A percentile compares a stretch with the other conserved stretches of the same genome.
Evolutionary conservation across 2,329 filamentous ascomycete genomes (phyloP).

Genomic region (Tolypocladium sp.): DNA sequence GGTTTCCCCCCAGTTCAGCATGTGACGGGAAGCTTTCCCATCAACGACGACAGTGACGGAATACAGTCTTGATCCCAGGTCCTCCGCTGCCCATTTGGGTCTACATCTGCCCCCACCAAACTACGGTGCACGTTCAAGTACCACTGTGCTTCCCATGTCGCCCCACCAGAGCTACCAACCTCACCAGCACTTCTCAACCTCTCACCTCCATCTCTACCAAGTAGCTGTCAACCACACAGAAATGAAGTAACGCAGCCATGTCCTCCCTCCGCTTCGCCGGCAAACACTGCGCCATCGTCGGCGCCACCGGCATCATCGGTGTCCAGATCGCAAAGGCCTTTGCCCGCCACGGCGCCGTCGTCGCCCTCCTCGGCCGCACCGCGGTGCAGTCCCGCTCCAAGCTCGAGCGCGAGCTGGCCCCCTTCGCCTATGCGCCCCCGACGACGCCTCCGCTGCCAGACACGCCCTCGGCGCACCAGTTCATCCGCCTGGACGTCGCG

Average conservation of each 20-base stretch:
- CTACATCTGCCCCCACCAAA: too few relatives aligned
- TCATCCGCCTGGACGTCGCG: conserved; percentile 23
- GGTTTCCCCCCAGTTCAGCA: too few relatives aligned
- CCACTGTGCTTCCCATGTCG: neutral
- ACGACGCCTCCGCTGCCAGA: neutral
- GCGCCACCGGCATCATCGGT: conserved; percentile 64
- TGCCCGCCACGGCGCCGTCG: conserved; percentile 48
- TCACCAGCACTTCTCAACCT: neutral
- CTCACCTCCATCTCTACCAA: neutral
- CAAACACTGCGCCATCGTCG: conserved; percentile 54
- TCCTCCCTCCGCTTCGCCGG: conserved; percentile 29
- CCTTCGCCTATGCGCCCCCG: conserved; percentile 11
- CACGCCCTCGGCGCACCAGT: conserved; percentile 19
- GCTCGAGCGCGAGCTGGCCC: conserved; percentile 19
- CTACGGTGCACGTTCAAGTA: neutral
- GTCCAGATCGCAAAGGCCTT: conserved; percentile 58
- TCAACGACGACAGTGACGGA: too few relatives aligned
- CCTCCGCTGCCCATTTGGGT: too few relatives aligned
- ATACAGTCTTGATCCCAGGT: too few relatives aligned
- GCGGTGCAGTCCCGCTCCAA: conserved; percentile 33
- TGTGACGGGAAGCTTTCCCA: too few relatives aligned
- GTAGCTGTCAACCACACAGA: neutral
- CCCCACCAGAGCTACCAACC: neutral
- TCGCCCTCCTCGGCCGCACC: conserved; percentile 53
- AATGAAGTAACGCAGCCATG: neutral